Evolutionary conservation across 495 filamentous ascomycete species (phyloP).

Genomic region (Penicillium parvum): DNA sequence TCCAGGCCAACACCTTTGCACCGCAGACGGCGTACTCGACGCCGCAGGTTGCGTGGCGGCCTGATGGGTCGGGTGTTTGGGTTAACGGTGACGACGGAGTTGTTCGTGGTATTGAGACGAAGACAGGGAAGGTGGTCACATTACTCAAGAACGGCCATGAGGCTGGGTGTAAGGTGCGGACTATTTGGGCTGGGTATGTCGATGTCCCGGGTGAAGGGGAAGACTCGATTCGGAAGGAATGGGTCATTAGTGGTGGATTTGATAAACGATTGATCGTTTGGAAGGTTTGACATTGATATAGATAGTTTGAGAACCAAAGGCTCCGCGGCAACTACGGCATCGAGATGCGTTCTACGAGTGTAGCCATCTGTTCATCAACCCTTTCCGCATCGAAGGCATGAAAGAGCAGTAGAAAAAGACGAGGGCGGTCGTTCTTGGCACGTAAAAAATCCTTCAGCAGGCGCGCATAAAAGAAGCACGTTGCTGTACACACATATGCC

Average conservation of each 20-base stretch:
- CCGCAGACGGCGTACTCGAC: constrained; percentile 67
- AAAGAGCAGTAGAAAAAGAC: constrained; percentile 86
- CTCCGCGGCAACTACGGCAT: background rate
- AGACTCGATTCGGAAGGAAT: constrained; percentile 39
- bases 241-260: constrained; percentile 65
- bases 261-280: constrained; percentile 61
- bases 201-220: constrained; percentile 25
- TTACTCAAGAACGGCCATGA: constrained; percentile 53
- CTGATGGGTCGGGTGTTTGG: constrained; percentile 61
- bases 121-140: constrained; percentile 53
- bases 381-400: constrained; percentile 52
- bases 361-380: constrained; percentile 90
- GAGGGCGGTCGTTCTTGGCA: constrained; percentile 81
- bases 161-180: constrained; percentile 58
- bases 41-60: constrained; percentile 60
- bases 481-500: constrained; percentile 99
- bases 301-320: no score
- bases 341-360: constrained; percentile 41
- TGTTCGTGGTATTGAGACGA: constrained; percentile 59
- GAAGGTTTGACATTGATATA: constrained; percentile 29
- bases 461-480: constrained; percentile 67
- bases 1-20: constrained; percentile 57
- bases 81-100: constrained; percentile 68
- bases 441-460: constrained; percentile 95
- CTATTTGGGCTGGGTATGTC: constrained; percentile 59